These are phyloP conservation scores for Pestalotiopsis sp. DNA, from an alignment of 2,329 filamentous ascomycete species.

Conservation along the genomic window DNA sequence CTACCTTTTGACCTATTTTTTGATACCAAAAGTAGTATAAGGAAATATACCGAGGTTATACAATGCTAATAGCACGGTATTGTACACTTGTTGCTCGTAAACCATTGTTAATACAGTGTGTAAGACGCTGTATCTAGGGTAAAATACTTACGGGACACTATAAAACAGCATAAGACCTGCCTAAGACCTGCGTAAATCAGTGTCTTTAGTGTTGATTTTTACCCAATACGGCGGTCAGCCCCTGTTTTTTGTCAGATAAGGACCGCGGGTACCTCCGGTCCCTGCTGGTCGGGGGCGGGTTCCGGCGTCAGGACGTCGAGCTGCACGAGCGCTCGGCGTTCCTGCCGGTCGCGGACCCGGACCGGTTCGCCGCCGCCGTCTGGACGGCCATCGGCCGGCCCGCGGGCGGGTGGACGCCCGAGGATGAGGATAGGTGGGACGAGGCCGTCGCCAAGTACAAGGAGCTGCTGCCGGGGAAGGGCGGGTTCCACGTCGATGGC, in stretches of 20 bases:
- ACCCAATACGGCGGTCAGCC: no score
- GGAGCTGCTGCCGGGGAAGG: constrained; percentile 17
- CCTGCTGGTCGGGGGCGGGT: constrained; percentile 17
- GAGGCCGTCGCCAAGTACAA: constrained; percentile 21
- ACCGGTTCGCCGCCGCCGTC: constrained; percentile 20
- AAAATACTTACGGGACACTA: no score
- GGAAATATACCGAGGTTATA: no score
- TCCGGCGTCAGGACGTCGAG: constrained; percentile 15
- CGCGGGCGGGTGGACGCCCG: constrained; percentile 18
- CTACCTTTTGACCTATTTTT: no score
- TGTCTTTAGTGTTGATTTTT: no score
- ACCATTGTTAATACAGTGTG: no score
- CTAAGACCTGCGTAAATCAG: no score
- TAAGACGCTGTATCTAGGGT: no score
- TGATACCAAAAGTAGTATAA: no score
- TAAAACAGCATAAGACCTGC: no score
- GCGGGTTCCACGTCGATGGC: constrained; percentile 15
- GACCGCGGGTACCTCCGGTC: constrained; percentile 13
- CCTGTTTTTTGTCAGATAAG: not conserved
- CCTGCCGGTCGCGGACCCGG: constrained; percentile 16
- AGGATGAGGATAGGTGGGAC: constrained; percentile 23
- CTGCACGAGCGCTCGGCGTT: constrained; percentile 19
- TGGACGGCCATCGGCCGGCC: constrained; percentile 23
- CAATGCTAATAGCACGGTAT: no score
- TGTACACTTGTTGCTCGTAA: no score